Evolutionary conservation across 176 grass and related monocot species (phyloP), one percentile per base, ranked within the genome.

Genomic region (Rhynchospora tenuis): DNA sequence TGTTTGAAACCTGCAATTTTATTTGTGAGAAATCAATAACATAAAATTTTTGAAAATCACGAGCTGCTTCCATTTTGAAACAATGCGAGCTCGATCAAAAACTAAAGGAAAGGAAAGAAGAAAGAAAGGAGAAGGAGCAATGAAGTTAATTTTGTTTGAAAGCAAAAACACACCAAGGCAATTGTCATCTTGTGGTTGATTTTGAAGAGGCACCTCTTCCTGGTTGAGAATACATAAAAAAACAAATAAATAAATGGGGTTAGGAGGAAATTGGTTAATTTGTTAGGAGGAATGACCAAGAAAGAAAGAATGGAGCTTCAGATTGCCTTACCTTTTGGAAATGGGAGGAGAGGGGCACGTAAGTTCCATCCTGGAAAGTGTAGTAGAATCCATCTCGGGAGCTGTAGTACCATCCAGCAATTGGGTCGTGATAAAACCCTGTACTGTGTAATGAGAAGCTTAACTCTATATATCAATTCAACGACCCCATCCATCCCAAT

Each of bases 381-480:
- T 95, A 95, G 58, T 98, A 95, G 14, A 80, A 77, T 17, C 91
- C 84, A 84, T 98, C 91, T 86, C 72, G 88, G 75, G 85, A 89
- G 84, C 80, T 90, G 83, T 91, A 98, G 76, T 93, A 95, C 93
- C 95, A 95, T 74, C 92, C 96, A 85, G 91, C 88, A 8, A 68
- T 31, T 26, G 93, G 88, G 59, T 98, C 93, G 76, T 98, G 89
- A 64, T 95, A 98, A 89, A 98, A 98, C 63, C 91, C 89, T 78
- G 89, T 95, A 84, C 91, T 93, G 95, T 75, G 23, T 22, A 38
- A 38, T 38, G 33, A 38, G 33, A 38, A 38, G 5, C 33, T 38
- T 38, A 4, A 2, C 33, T 38, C 33, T 3, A 38, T 38, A 2
- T 3, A 38, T 38, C 3, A 38, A 38, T 3, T 38, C 33, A n/a